Conservation (phyloP, 148 eudicot genomes). For the Limonium bicolor region DNA sequence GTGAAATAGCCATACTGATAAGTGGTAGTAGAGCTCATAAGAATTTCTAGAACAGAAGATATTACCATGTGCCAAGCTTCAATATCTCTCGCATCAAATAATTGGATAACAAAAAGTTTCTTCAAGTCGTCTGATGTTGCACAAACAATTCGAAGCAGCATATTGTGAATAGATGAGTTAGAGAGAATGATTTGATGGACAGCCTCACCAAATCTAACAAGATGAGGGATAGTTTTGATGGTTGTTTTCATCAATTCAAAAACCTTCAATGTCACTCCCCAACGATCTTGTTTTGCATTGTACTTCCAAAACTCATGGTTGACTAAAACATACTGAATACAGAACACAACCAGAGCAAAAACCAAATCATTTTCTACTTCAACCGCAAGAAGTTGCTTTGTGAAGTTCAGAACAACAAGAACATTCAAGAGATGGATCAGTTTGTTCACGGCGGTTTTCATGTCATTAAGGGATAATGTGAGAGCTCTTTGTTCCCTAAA, state of each 20-base stretch:
- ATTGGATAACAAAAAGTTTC: constrained; percentile 63
- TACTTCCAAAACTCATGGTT: constrained; percentile 87
- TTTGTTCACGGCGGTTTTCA: constrained; percentile 32
- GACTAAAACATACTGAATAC: constrained; percentile 80
- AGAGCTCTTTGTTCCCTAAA: constrained; percentile 30
- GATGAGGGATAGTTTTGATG: constrained; percentile 30
- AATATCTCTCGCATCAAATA: constrained; percentile 60
- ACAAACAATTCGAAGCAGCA: constrained; percentile 72
- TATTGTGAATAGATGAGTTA: constrained; percentile 72
- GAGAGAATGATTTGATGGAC: constrained; percentile 46
- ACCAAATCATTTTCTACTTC: constrained; percentile 72
- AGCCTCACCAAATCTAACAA: constrained; percentile 38
- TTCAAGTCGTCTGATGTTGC: constrained; percentile 58
- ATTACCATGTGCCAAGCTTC: constrained; percentile 67
- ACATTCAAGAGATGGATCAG: constrained; percentile 23
- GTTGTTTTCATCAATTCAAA: constrained; percentile 50
- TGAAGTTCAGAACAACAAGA: constrained; percentile 69
- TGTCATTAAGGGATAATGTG: constrained; percentile 28
- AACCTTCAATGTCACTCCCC: constrained; percentile 91
- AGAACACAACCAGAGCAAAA: constrained; percentile 58
- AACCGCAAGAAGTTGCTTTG: constrained; percentile 53
- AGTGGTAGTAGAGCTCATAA: constrained; percentile 35
- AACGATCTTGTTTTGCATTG: constrained; percentile 80
- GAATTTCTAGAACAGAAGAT: constrained; percentile 51
- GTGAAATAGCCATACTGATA: constrained; percentile 27